Conservation (phyloP, 2,329 filamentous ascomycete genomes). For the Aspergillus caelatus region DNA sequence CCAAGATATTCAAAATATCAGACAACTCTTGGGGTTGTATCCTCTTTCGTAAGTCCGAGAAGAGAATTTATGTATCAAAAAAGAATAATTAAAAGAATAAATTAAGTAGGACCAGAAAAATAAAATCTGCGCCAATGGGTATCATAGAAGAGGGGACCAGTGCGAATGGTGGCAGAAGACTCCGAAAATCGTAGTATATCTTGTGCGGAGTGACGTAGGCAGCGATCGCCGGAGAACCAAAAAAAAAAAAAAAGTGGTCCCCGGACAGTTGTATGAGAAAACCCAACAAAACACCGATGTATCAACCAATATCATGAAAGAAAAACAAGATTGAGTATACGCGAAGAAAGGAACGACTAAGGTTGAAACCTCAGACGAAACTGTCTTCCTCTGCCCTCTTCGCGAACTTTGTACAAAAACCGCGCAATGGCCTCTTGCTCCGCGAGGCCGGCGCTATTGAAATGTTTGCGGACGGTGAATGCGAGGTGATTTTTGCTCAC, state of each 20-base stretch:
- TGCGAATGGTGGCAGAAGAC: neutral
- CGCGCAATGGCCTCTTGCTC: slow-evolving; percentile 52
- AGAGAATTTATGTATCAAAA: neutral
- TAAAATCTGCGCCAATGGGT: slow-evolving; percentile 29
- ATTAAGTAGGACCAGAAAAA: slow-evolving; percentile 6
- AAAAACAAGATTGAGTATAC: slow-evolving; percentile 2
- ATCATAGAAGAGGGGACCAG: slow-evolving; percentile 25
- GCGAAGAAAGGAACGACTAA: slow-evolving; percentile 17
- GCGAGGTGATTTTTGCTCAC: slow-evolving; percentile 48
- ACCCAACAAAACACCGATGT: neutral
- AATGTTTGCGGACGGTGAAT: slow-evolving; percentile 49
- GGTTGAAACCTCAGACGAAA: slow-evolving; percentile 48
- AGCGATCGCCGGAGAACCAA: neutral
- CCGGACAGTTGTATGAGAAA: neutral
- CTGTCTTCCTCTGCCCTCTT: slow-evolving; percentile 45
- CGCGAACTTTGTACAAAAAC: slow-evolving; percentile 53
- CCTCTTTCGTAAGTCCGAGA: neutral
- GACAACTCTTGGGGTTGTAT: neutral
- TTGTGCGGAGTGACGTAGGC: neutral
- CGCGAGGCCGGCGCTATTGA: slow-evolving; percentile 49
- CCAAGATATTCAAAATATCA: neutral
- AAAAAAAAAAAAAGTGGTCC: neutral
- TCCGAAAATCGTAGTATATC: neutral
- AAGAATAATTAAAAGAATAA: slow-evolving; percentile 8
- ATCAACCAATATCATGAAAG: neutral